Conservation (phyloP, 768 basidiomycete species). For the Amanita polypyramis region DNA sequence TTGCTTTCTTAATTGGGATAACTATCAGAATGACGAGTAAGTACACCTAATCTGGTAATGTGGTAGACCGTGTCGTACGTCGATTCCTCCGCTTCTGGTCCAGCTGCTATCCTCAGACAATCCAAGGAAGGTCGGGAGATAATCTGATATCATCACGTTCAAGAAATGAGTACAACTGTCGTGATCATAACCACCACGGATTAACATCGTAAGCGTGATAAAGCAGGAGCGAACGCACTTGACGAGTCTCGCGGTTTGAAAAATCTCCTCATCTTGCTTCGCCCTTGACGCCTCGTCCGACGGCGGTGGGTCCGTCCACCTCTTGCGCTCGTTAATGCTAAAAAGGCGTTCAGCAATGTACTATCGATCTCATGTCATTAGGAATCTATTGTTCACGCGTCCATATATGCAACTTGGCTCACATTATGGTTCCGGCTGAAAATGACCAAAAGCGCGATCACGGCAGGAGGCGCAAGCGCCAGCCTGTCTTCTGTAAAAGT, state of each 20-base stretch:
- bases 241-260: conserved; percentile 44
- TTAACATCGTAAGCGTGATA: background rate
- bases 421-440: conserved; percentile 55
- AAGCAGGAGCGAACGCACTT: conserved; percentile 24
- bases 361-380: conserved; percentile 16
- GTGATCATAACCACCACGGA: background rate
- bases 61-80: background rate
- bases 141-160: conserved; percentile 44
- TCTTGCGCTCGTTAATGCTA: conserved; percentile 42
- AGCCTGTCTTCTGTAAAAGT: conserved; percentile 43
- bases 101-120: conserved; percentile 41
- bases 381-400: background rate
- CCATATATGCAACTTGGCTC: conserved; percentile 8
- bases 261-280: conserved; percentile 45
- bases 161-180: conserved; percentile 45
- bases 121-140: conserved; percentile 48
- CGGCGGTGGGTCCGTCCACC: conserved; percentile 33
- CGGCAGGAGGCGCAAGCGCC: conserved; percentile 41
- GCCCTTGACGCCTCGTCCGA: conserved; percentile 15
- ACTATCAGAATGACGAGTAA: background rate
- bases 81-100: conserved; percentile 16
- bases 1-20: background rate
- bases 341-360: conserved; percentile 43
- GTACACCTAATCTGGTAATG: background rate
- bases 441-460: conserved; percentile 42